A percentile compares a stretch with the other conserved stretches of the same genome.
These are phyloP conservation scores for Pseudofabraea citricarpa DNA, from an alignment of 2,329 filamentous ascomycete species.

Conservation along the genomic window DNA sequence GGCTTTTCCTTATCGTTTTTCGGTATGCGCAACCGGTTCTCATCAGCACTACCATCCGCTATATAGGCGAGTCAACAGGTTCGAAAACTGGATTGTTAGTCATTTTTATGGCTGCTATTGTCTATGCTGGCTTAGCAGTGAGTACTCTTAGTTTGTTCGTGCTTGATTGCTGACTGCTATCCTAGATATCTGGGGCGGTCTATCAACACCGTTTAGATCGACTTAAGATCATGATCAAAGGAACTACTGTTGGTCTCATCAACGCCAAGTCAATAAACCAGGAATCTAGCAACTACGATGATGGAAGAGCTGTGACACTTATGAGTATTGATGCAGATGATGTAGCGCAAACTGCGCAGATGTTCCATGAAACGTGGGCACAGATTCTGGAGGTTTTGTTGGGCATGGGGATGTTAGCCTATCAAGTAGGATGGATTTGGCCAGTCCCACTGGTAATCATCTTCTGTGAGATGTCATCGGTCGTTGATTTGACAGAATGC, in stretches of 20 bases:
- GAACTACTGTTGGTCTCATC: slow-evolving; percentile 32
- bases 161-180: neutral
- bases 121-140: slow-evolving; percentile 35
- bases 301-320: slow-evolving; percentile 32
- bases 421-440: slow-evolving; percentile 38
- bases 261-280: slow-evolving; percentile 28
- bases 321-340: slow-evolving; percentile 36
- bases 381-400: slow-evolving; percentile 36
- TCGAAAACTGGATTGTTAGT: slow-evolving; percentile 23
- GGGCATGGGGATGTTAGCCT: slow-evolving; percentile 33
- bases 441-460: slow-evolving; percentile 36
- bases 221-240: slow-evolving; percentile 29
- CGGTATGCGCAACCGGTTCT: slow-evolving; percentile 36
- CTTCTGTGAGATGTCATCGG: slow-evolving; percentile 28
- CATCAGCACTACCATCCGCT: slow-evolving; percentile 33
- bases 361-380: slow-evolving; percentile 40
- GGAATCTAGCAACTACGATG: slow-evolving; percentile 21
- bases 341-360: slow-evolving; percentile 27
- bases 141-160: slow-evolving; percentile 6
- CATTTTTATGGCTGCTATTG: slow-evolving; percentile 25
- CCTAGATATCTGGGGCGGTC: slow-evolving; percentile 27
- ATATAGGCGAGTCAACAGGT: slow-evolving; percentile 12
- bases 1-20: slow-evolving; percentile 34
- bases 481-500: neutral
- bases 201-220: slow-evolving; percentile 29